Base-by-base conservation (phyloP, 2,329 filamentous ascomycete genomes). In the Ramichloridium luteum region DNA sequence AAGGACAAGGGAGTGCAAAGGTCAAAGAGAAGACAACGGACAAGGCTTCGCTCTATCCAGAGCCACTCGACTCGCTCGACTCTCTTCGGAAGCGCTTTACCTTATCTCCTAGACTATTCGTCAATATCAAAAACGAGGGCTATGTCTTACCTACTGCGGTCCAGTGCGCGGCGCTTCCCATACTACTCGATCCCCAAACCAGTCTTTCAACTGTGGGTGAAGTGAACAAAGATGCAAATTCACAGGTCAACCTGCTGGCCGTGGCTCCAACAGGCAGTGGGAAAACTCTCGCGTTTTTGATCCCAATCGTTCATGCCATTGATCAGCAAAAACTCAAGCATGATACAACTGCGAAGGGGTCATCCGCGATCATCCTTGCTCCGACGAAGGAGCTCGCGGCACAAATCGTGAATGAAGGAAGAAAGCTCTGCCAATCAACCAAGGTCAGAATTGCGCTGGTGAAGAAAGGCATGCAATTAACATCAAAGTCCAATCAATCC, bases 251-350 rank as follows among this genome's bases (percentile, higher is more conserved):
- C 61, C 73, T 98, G 23, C 58, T 98, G 40, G 82, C 83, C 0
- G 76, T 96, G 26, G 90, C 90, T 3, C 90, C 90, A 1, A 98
- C 90, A 0, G 90, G 90, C 14, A 96, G 88, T 54, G 90, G 90
- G 27, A 98, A 98, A 65, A 98, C 90, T 0, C 64, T 98, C 41
- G 84, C 85, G 12, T 98, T 94, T 49, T 59, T 96, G 47, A 80
- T 98, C 25, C 86, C 88, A 0, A 69, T 85, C 3, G 75, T 98
- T 46, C 79, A 93, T 50, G 70, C 72, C 27, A 75, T 93, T 12
- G 42, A 57, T n/a, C 43, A 45, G 3, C 43, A 53, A 25, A 45
- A 45, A 13, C 54, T 52, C 17, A 36, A 39, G 5, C 29, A 37
- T n/a, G 16, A 37, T 11, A 22, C 31, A n/a, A 15, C 22, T 10